Conservation (phyloP, 306 rosid species). For the Lathyrus aphaca region DNA sequence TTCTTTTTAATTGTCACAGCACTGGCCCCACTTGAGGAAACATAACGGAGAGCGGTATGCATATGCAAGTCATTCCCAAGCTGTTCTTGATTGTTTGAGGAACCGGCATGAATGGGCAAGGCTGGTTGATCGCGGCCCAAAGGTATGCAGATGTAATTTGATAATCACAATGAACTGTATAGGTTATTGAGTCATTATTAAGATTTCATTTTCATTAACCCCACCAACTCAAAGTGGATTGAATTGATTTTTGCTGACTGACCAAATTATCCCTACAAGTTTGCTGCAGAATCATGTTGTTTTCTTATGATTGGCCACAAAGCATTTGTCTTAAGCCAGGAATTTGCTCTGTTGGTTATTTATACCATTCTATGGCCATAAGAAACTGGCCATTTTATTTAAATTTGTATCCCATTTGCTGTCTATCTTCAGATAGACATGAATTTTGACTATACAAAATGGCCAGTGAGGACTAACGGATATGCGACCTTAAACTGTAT, state of each 20-base stretch:
- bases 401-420: not conserved
- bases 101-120: slow-evolving; percentile 97
- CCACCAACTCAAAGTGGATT: slow-evolving; percentile 16
- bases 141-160: slow-evolving; percentile 57
- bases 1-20: slow-evolving; percentile 58
- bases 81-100: slow-evolving; percentile 95
- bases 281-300: slow-evolving; percentile 13
- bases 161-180: slow-evolving; percentile 17
- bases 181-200: slow-evolving; percentile 28
- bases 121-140: slow-evolving; percentile 95
- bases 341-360: slow-evolving; percentile 29
- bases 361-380: slow-evolving; percentile 13
- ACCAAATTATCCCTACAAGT: slow-evolving; percentile 17
- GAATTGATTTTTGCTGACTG: slow-evolving; percentile 1
- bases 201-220: slow-evolving; percentile 22
- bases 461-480: not conserved
- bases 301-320: slow-evolving; percentile 13
- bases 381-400: not conserved
- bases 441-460: slow-evolving; percentile 13
- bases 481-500: not conserved
- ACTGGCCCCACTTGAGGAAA: slow-evolving; percentile 96
- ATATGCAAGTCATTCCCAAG: slow-evolving; percentile 94
- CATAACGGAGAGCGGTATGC: slow-evolving; percentile 99
- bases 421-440: slow-evolving; percentile 11
- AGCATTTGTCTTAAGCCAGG: slow-evolving; percentile 25